These are phyloP conservation scores for Macrolepiota albuminosa DNA, from an alignment of 768 basidiomycete species.

Conservation along the genomic window DNA sequence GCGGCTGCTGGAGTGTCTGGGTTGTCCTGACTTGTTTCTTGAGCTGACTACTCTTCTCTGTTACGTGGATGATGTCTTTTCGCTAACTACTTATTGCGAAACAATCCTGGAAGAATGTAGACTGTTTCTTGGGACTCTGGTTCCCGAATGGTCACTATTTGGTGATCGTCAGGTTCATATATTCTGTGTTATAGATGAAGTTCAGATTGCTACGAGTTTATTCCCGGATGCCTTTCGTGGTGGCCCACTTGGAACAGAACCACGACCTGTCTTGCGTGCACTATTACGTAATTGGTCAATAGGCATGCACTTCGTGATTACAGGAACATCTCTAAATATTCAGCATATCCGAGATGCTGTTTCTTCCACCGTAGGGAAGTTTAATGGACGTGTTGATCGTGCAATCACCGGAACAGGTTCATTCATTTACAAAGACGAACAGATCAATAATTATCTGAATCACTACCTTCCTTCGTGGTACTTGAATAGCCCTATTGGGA, in stretches of 20 bases:
- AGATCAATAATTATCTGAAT: background rate
- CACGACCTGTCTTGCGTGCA: background rate
- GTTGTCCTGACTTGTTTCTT: background rate
- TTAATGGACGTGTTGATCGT: background rate
- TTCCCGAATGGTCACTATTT: background rate
- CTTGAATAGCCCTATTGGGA: background rate
- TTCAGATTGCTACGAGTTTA: background rate
- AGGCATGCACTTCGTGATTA: background rate
- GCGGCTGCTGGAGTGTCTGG: background rate
- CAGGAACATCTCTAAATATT: background rate
- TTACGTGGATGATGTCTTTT: background rate
- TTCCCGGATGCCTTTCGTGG: background rate
- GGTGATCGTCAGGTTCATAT: background rate
- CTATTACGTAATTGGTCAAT: background rate
- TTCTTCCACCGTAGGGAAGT: background rate
- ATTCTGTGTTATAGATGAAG: background rate
- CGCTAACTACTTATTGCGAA: background rate
- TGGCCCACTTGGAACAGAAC: no score
- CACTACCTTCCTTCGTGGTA: background rate
- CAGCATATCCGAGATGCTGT: background rate
- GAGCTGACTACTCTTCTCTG: background rate
- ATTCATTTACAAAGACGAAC: background rate
- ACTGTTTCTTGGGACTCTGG: background rate
- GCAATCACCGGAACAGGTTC: background rate
- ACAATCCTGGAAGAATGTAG: background rate